Evolutionary conservation across 2,329 filamentous ascomycete genomes (phyloP), one percentile per base, ranked within the genome.

Genomic region (Hypoxylon sp.): DNA sequence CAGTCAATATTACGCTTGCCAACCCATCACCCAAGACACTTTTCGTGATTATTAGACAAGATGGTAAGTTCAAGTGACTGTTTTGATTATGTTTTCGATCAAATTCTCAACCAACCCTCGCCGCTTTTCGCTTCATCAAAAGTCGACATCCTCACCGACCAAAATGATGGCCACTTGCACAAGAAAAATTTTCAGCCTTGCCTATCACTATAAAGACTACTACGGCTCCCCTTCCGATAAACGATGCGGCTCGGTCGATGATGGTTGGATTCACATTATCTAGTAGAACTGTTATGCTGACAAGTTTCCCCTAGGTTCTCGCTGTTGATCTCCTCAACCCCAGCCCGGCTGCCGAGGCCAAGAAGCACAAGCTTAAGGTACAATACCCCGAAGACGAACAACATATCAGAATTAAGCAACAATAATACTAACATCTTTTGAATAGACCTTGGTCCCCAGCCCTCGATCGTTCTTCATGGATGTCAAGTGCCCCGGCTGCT

Each of bases 341-440:
- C 82, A 93, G 92, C 83, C 92, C 95, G 86, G 93, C 93, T 86
- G 91, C 95, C 85, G 96, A 99, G 92, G 94, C 94, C 82, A 93
- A 94, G 89, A 98, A 98, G 93, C 96, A 99, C 93, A 99, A 99
- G 93, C 93, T 99, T 85, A 99, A 99, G 94, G 94, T 97, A 93
- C 77, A 86, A 78, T 72, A 65, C 59, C 58, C 61, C 65, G 50
- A 43, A 41, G 7, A 30, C 5, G 38, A 34, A 76, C 77, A 75
- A 13, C 14, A 41, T 32, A 19, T 52, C 23, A 21, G 34, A 17
- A 45, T 52, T 3, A 14, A 4, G 67, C 49, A 32, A 19, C 28
- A 6, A 34, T 46, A 50, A 68, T 60, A 45, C 66, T 73, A 69
- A 75, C 67, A 48, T 74, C 72, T 66, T 71, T 71, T 63, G 14